A percentile compares a stretch with the other conserved stretches of the same genome.
phyloP scores from a whole-genome alignment of 140 eudicot species.

The Flaveria floridana region DNA sequence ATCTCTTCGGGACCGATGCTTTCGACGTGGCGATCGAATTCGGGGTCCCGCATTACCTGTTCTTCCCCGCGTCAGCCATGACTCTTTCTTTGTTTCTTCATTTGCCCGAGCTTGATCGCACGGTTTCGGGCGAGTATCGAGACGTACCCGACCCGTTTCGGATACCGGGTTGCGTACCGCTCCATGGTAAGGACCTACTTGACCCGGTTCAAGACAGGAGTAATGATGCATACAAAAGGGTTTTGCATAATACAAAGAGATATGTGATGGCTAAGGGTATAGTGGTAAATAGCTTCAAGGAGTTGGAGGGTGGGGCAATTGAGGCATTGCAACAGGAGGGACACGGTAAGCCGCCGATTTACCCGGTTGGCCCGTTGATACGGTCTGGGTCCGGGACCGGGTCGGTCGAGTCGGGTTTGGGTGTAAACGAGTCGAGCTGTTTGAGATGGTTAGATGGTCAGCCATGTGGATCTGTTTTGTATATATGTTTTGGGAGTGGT shows the following conservation, averaged over 20 bases:
- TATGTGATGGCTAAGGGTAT: constrained; percentile 58
- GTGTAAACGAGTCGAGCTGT: constrained; percentile 31
- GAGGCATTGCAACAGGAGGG: constrained; percentile 26
- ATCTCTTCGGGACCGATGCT: constrained; percentile 51
- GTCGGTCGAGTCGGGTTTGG: background rate
- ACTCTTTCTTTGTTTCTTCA: constrained; percentile 39
- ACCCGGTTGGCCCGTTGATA: constrained; percentile 55
- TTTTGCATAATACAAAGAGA: constrained; percentile 43
- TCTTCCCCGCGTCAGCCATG: constrained; percentile 49
- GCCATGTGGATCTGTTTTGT: constrained; percentile 57
- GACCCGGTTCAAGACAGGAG: constrained; percentile 60
- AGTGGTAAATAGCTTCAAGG: constrained; percentile 50
- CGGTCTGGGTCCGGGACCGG: background rate
- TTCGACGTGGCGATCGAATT: constrained; percentile 48
- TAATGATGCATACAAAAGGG: constrained; percentile 57
- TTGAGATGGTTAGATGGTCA: constrained; percentile 55
- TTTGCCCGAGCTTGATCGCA: constrained; percentile 45
- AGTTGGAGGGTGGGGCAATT: constrained; percentile 49
- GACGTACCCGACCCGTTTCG: constrained; percentile 45
- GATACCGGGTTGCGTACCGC: constrained; percentile 57
- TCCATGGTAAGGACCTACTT: constrained; percentile 50
- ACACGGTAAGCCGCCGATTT: constrained; percentile 36
- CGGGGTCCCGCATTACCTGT: constrained; percentile 39
- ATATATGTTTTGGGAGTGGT: constrained; percentile 62
- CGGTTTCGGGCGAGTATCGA: constrained; percentile 38